These are phyloP conservation scores for Carex arenaria DNA, from an alignment of 202 grass and related monocot genomes.

Conservation along the genomic window DNA sequence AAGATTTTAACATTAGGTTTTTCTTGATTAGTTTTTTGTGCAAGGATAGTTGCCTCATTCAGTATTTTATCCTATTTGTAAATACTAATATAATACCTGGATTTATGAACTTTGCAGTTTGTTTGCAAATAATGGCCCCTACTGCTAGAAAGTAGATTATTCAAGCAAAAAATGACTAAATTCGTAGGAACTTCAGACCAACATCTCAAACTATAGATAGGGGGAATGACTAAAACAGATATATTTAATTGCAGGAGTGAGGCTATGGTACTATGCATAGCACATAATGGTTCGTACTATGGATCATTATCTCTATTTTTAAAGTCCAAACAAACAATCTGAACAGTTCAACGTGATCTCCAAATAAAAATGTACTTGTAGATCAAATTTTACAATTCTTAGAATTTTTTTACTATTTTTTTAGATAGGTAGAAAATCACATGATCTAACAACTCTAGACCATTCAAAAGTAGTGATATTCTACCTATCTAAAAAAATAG, in stretches of 20 bases:
- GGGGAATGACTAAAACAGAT: neutral
- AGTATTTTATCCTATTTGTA: neutral
- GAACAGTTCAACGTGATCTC: too few species aligned
- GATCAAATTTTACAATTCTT: too few species aligned
- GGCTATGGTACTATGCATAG: too few species aligned
- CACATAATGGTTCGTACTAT: too few species aligned
- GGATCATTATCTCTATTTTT: too few species aligned
- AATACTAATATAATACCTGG: neutral
- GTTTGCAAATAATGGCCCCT: neutral
- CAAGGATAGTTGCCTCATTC: neutral
- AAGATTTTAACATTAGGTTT: neutral
- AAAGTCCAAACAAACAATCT: too few species aligned
- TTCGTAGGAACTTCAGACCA: neutral
- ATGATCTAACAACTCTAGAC: too few species aligned
- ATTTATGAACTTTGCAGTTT: neutral
- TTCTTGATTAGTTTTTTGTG: neutral
- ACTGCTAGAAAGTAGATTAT: neutral
- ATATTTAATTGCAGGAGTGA: neutral
- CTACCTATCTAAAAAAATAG: too few species aligned
- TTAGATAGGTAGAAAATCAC: too few species aligned
- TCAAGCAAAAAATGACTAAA: neutral
- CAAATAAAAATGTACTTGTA: too few species aligned
- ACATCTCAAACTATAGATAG: neutral
- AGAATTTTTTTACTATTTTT: too few species aligned
- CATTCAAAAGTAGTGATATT: too few species aligned